phyloP scores from a whole-genome alignment of 345 rosid genomes.

The Gossypium australe region DNA sequence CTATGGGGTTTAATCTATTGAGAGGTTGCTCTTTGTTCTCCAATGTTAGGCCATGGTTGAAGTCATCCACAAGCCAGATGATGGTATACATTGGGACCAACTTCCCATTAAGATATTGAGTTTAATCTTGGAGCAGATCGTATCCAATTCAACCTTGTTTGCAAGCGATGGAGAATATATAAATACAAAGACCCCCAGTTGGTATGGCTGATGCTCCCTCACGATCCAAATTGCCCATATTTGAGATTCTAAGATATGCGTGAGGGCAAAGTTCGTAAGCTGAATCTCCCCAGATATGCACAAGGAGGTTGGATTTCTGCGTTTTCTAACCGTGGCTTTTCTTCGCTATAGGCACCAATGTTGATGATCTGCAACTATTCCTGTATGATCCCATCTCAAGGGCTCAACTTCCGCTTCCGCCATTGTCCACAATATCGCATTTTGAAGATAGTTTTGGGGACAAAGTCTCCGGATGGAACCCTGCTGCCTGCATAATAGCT shows the following conservation, averaged over 20 bases:
- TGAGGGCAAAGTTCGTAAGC: neutral
- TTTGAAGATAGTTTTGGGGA: neutral
- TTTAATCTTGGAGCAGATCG: neutral
- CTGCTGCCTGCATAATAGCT: neutral
- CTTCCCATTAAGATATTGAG: neutral
- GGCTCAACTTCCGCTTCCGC: neutral
- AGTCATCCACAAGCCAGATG: neutral
- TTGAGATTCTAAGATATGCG: neutral
- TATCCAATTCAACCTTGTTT: neutral
- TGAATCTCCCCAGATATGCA: neutral
- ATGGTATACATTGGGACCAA: neutral
- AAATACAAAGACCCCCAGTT: neutral
- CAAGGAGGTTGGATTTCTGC: neutral
- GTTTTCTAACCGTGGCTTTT: neutral
- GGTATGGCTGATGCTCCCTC: neutral
- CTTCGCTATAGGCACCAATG: neutral
- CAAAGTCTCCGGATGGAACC: neutral
- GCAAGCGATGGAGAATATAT: neutral
- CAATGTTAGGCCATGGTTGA: neutral
- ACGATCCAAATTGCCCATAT: neutral
- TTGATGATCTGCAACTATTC: neutral
- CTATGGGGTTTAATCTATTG: neutral
- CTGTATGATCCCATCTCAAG: neutral
- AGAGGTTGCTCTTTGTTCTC: neutral
- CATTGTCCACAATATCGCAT: neutral